Base-by-base conservation (phyloP, 257 asterid genomes). In the Scutellaria minor region DNA sequence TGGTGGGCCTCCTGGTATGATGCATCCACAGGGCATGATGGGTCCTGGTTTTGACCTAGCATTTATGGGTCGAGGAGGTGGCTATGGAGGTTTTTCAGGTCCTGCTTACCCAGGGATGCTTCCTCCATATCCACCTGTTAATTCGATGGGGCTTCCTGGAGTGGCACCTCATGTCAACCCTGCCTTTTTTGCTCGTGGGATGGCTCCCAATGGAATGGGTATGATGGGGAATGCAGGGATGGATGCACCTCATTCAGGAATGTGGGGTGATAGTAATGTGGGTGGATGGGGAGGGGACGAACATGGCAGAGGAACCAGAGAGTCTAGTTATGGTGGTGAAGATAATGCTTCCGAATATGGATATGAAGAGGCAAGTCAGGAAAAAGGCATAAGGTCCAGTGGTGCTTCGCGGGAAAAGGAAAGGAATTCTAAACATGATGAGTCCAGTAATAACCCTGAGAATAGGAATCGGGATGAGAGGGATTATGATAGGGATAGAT, bases 91-190 rank as follows among this genome's bases (percentile, higher is more conserved):
- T 53, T 94, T 85, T 71, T 80, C 93, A 7, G 97, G 96, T 12
- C 99, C 92, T 48, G 71, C 82, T 14, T 92, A 84, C 75, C 83
- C 91, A 6, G 96, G 97, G 44, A 88, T 94, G 84, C 39, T 92
- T 40, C 80, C 96, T 75, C 87, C 92, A 6, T 92, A 84, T 75
- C 95, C 88, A 31, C 93, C 84, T 10, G 95, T 94, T 37, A 96
- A 91, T 45, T 67, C 77, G 63, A 90, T 93, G 80, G 97, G 98
- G 69, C 81, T 94, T 79, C 97, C 93, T 68, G 98, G 98, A 64
- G 97, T 94, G 58, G 99, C 98, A 68, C 99, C 98, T 24, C 99
- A 91, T 77, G 96, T 94, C 45, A 94, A 94, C 73, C 99, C 99
- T 0, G 98, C 98, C 10, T 94, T 94, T 68, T 91, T 91, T 44